Evolutionary conservation across 768 basidiomycete genomes (phyloP).

Genomic region (Arthromyces matolae): DNA sequence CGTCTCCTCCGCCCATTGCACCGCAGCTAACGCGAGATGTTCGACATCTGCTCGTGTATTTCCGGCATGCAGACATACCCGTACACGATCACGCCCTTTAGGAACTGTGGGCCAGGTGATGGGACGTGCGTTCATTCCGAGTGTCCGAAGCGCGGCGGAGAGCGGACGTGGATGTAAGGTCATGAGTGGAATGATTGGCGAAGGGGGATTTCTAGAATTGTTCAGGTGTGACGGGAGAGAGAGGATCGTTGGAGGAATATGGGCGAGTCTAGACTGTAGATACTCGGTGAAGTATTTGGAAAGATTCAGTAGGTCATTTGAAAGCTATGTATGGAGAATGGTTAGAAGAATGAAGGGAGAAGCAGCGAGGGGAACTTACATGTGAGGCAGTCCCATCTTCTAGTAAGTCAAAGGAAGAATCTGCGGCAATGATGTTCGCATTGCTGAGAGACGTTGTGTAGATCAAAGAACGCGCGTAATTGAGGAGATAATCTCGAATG

Average conservation of each 20-base stretch:
- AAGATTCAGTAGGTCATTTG: slow-evolving; percentile 43
- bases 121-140: slow-evolving; percentile 64
- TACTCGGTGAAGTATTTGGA: slow-evolving; percentile 38
- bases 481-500: slow-evolving; percentile 81
- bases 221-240: slow-evolving; percentile 35
- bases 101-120: slow-evolving; percentile 91
- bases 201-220: slow-evolving; percentile 26
- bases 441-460: slow-evolving; percentile 86
- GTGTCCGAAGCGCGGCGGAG: slow-evolving; percentile 55
- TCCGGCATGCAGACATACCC: slow-evolving; percentile 84
- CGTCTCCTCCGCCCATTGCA: slow-evolving; percentile 44
- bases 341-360: neutral
- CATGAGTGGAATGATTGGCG: slow-evolving; percentile 85
- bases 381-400: slow-evolving; percentile 54
- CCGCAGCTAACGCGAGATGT: slow-evolving; percentile 46
- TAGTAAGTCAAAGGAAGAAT: slow-evolving; percentile 78
- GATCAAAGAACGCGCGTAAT: slow-evolving; percentile 88
- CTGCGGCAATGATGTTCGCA: slow-evolving; percentile 70
- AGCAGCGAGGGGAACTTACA: slow-evolving; percentile 35
- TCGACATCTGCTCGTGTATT: slow-evolving; percentile 67
- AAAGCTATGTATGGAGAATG: slow-evolving; percentile 24
- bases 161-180: slow-evolving; percentile 75
- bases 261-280: slow-evolving; percentile 27
- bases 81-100: slow-evolving; percentile 75
- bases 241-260: slow-evolving; percentile 33